Evolutionary conservation across 441 rosid species (phyloP), one percentile per base, ranked within the genome.

Genomic region (Brassica hybrid): DNA sequence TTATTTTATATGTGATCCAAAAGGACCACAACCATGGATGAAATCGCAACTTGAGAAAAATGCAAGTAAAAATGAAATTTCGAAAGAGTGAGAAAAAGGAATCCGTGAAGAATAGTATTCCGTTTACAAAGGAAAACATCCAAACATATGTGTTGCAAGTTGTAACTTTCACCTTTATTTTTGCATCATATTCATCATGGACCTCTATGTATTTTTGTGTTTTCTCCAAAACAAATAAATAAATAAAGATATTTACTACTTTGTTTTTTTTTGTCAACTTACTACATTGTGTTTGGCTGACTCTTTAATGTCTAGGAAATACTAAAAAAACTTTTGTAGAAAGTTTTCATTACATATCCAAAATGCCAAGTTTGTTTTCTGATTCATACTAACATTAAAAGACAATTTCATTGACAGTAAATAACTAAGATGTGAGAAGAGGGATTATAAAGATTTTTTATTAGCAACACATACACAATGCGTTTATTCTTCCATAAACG

Each of bases 61-160:
- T 8, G 2, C 6, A 21, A 76, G 57, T 30, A 48, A 5, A 27
- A 13, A 65, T 32, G 52, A 66, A 59, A 72, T 30, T 3, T 34
- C 14, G 59, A 14, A 76, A 63, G 16, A 54, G 11, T 7, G 68
- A 34, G 14, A 21, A 21, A 70, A 58, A 21, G 12, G 50, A 70
- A 64, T 64, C 34, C 67, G 27, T 60, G 69, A 34, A 62, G 27
- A 30, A 41, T 57, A 30, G 64, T 65, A 71, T 72, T 72, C 81
- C 19, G 8, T 66, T 65, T 58, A 77, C 76, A 77, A 77, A 72
- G 56, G 34, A 72, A 69, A 72, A 77, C 72, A 45, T 66, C 64
- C 67, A 65, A 77, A 77, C n/a, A 65, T 65, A 19, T 60, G 57
- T 32, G 68, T 66, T 62, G 45, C 61, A 30, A 58, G 10, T 52